Evolutionary conservation across 1,139 yeast genomes (phyloP).

Genomic region (Citeromyces siamensis): DNA sequence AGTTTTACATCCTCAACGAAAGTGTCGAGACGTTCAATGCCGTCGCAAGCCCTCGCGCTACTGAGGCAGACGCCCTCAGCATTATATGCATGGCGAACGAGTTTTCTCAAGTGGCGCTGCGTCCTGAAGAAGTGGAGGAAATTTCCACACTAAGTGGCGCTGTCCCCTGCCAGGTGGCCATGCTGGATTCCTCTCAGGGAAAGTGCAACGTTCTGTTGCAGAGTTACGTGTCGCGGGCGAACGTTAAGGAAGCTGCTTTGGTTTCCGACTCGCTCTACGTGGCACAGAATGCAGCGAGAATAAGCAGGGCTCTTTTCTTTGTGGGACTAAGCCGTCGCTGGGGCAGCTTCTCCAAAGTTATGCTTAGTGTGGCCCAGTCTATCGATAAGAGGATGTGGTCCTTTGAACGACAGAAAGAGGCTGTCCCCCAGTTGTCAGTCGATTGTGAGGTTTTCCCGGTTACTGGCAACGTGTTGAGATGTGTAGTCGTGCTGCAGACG

Average conservation of each 20-base stretch:
- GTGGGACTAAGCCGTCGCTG: conserved; percentile 82
- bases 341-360: conserved; percentile 68
- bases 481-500: conserved; percentile 58
- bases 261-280: conserved; percentile 84
- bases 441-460: conserved; percentile 87
- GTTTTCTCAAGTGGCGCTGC: conserved; percentile 78
- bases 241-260: conserved; percentile 67
- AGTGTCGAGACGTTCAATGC: conserved; percentile 86
- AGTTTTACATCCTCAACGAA: conserved; percentile 75
- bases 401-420: conserved; percentile 46
- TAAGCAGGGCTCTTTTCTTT: conserved; percentile 79
- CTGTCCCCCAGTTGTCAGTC: conserved; percentile 64
- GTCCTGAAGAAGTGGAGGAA: conserved; percentile 82
- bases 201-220: conserved; percentile 85
- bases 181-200: conserved; percentile 64
- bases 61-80: conserved; percentile 86
- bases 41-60: conserved; percentile 71
- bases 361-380: conserved; percentile 75
- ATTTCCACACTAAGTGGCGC: conserved; percentile 46
- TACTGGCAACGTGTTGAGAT: conserved; percentile 74
- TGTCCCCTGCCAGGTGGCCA: conserved; percentile 74
- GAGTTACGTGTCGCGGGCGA: conserved; percentile 70
- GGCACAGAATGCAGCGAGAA: conserved; percentile 92
- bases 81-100: conserved; percentile 91
- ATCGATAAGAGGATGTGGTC: conserved; percentile 85